Evolutionary conservation across 2,329 filamentous ascomycete genomes (phyloP), one percentile per base, ranked within the genome.

Genomic region (Pseudohalonectria lignicola): DNA sequence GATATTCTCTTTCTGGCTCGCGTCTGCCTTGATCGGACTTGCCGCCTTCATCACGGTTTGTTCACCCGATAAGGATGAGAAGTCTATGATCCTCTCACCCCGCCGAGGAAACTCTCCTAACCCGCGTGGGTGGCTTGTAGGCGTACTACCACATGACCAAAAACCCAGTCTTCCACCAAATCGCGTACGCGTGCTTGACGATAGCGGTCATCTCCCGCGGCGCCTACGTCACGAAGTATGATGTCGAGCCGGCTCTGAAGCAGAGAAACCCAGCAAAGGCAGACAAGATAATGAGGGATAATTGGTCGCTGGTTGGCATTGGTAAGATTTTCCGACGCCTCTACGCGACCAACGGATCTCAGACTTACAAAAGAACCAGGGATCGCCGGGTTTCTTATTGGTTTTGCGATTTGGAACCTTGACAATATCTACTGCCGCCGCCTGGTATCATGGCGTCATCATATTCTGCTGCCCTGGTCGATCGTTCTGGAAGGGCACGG

Each of bases 131-230:
- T 26, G 8, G 23, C 7, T 26, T 26, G 12, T n/a, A 46, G 41
- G 31, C 44, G 11, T 41, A 40, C 57, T 94, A 94, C 59, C 82
- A 87, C 53, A 76, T 84, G 44, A 76, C 87, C 13, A 85, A 88
- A 53, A 79, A 93, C 46, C 85, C 86, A 0, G 66, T 75, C 2
- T 93, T 93, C 56, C 86, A 93, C 59, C 85, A 93, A 54, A 79
- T 76, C 43, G 81, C 80, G 4, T 93, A 87, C 49, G 83, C 78
- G 2, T 53, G 82, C 4, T 62, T 93, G 31, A 92, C 85, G 1
- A 69, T 70, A 5, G 65, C 78, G 31, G 76, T 90, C 17, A 67
- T 92, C 18, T 63, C 82, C 38, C 76, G 82, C 25, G 82, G 78
- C 49, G 79, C 88, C 66, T 86, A 77, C 53, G 75, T 84, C 19